Percentiles rank a stretch among this genome's conserved stretches.
Evolutionary conservation across 768 basidiomycete genomes (phyloP).

Genomic region (Boletus rex-veris): DNA sequence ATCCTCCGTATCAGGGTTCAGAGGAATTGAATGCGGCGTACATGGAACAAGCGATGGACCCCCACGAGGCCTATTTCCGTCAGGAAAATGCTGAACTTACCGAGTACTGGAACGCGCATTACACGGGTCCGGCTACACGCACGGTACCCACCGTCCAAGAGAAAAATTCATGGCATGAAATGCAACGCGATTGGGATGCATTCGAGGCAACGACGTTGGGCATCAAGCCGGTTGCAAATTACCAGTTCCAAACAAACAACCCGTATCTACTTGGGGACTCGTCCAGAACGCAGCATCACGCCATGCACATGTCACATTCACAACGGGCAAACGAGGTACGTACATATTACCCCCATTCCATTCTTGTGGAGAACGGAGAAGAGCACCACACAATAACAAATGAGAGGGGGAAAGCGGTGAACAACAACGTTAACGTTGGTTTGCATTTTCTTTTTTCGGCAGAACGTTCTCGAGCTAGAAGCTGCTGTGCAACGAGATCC

Average conservation of each 20-base stretch:
- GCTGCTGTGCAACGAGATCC: slow-evolving; percentile 82
- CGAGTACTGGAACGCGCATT: slow-evolving; percentile 52
- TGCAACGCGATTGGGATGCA: slow-evolving; percentile 78
- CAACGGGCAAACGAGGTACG: slow-evolving; percentile 41
- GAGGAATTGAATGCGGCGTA: slow-evolving; percentile 16
- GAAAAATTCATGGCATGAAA: slow-evolving; percentile 51
- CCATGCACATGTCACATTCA: slow-evolving; percentile 30
- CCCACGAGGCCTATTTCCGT: slow-evolving; percentile 65
- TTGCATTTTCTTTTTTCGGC: slow-evolving; percentile 18
- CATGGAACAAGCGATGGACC: slow-evolving; percentile 32
- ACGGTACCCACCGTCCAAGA: slow-evolving; percentile 19
- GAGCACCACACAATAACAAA: neutral
- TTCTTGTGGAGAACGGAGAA: slow-evolving; percentile 12
- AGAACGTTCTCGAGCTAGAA: slow-evolving; percentile 89
- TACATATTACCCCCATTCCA: slow-evolving; percentile 8
- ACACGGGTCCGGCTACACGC: slow-evolving; percentile 22
- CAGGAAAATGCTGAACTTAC: slow-evolving; percentile 68
- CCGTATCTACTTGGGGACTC: slow-evolving; percentile 70
- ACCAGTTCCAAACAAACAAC: slow-evolving; percentile 75
- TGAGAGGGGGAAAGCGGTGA: neutral
- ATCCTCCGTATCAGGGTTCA: slow-evolving; percentile 20
- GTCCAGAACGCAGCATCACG: slow-evolving; percentile 46
- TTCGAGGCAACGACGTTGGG: slow-evolving; percentile 74
- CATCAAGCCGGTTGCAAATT: slow-evolving; percentile 51
- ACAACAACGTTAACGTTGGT: slow-evolving; percentile 13